Conservation (phyloP, 768 basidiomycete species). For the Termitomyces sp. region DNA sequence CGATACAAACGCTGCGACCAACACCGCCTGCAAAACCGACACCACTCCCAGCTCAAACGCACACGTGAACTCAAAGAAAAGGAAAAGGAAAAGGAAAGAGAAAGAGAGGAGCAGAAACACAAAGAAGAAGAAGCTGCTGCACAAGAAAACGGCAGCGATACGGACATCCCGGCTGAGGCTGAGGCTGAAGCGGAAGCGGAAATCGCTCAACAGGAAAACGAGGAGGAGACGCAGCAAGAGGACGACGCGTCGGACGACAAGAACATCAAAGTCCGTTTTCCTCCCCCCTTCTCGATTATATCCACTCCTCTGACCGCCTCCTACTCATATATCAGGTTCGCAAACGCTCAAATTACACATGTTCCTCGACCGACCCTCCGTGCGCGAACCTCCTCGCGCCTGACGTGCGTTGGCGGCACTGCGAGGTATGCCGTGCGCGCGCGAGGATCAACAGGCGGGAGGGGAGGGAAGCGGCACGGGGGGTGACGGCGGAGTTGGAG, state of each 20-base stretch:
- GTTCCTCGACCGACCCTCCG: constrained; percentile 25
- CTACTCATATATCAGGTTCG: neutral
- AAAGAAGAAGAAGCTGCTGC: constrained; percentile 13
- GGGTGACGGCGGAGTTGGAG: constrained; percentile 1
- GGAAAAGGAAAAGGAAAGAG: neutral
- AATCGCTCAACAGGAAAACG: neutral
- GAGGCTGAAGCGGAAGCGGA: neutral
- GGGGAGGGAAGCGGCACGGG: constrained; percentile 7
- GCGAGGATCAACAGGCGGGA: constrained; percentile 26
- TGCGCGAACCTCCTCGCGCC: constrained; percentile 43
- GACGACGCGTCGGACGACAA: neutral
- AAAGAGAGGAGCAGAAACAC: neutral
- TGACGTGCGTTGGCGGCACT: constrained; percentile 43
- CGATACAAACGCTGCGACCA: constrained; percentile 52
- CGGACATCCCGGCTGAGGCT: neutral
- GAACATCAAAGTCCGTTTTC: neutral
- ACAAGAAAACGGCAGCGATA: constrained; percentile 1
- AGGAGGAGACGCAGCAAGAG: neutral
- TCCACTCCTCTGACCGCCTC: neutral
- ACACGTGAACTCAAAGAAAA: constrained; percentile 34
- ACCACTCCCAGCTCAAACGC: constrained; percentile 49
- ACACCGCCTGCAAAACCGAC: constrained; percentile 52
- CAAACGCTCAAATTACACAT: constrained; percentile 22
- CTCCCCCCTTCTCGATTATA: neutral
- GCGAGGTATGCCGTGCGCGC: constrained; percentile 39